Evolutionary conservation across 1,284 basidiomycete species (phyloP), one percentile per base, ranked within the genome.

Genomic region (Macrocybe sp.): DNA sequence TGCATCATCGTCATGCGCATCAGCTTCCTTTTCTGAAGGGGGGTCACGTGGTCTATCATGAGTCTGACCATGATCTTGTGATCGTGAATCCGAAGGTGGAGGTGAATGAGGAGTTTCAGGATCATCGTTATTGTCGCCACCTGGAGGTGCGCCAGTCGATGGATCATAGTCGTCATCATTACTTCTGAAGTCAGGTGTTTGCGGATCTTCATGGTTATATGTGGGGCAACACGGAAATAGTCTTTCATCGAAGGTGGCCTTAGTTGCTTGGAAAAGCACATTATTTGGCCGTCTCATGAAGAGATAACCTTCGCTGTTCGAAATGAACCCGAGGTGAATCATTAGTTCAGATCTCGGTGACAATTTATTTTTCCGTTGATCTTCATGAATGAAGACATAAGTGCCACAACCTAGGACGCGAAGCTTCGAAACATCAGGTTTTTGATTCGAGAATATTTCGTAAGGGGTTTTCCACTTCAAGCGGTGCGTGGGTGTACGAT

Each of bases 391-490:
- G 11, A 37, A 56, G 1, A 59, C 53, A 36, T 58, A 59, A 35
- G 59, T 55, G 14, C 45, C 55, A 55, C 59, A 63, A 33, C 60
- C 59, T 47, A 61, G 57, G 6, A 55, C 49, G 11, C 47, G 41
- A 2, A 62, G 32, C 7, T 62, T 48, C 0, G 37, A 45, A 7
- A 63, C 39, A 42, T 58, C 51, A 7, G 60, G 58, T 22, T 45
- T 50, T 10, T 53, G 34, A 3, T 41, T 31, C 14, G 45, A n/a
- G 0, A 57, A 4, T 2, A 47, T 8, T 41, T 62, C 46, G 44
- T 34, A 45, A 1, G 54, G 47, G 10, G 47, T 48, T 11, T 4
- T 3, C 47, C 47, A 48, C n/a, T 48, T 11, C 12, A 39, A n/a
- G 6, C 16, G 3, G 11, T 3, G 10, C 5, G 33, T 34, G 4